These are phyloP conservation scores for Cytospora piceae DNA, from an alignment of 2,329 filamentous ascomycete genomes.

Conservation along the genomic window DNA sequence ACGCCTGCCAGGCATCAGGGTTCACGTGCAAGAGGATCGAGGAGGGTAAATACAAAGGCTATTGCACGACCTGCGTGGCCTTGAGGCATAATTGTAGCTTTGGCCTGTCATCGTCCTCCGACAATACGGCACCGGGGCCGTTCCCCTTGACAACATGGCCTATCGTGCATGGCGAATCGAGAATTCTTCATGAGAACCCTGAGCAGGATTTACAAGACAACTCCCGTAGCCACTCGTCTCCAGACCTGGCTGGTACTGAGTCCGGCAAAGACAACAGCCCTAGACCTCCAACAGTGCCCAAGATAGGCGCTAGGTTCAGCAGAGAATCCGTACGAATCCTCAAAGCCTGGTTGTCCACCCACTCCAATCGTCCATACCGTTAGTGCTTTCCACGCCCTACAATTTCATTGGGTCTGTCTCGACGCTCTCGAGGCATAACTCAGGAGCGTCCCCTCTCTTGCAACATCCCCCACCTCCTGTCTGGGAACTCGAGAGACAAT, in stretches of 20 bases:
- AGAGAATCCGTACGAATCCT: conserved; percentile 78
- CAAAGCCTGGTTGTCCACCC: conserved; percentile 82
- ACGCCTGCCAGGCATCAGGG: conserved; percentile 54
- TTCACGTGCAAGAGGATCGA: conserved; percentile 64
- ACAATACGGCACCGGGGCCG: conserved; percentile 42
- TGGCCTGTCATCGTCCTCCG: conserved; percentile 42
- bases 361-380: conserved; percentile 80
- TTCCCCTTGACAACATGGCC: conserved; percentile 54
- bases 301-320: conserved; percentile 77
- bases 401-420: not conserved
- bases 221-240: conserved; percentile 31
- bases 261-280: conserved; percentile 31
- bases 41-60: conserved; percentile 63
- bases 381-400: not conserved
- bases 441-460: not conserved
- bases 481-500: not conserved
- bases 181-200: conserved; percentile 38
- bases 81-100: conserved; percentile 63
- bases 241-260: conserved; percentile 37
- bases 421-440: not conserved
- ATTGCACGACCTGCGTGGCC: conserved; percentile 66
- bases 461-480: not conserved
- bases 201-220: conserved; percentile 40
- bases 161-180: conserved; percentile 48
- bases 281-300: conserved; percentile 47